phyloP scores from a whole-genome alignment of 2,329 filamentous ascomycete species.

The Fusarium sp. region DNA sequence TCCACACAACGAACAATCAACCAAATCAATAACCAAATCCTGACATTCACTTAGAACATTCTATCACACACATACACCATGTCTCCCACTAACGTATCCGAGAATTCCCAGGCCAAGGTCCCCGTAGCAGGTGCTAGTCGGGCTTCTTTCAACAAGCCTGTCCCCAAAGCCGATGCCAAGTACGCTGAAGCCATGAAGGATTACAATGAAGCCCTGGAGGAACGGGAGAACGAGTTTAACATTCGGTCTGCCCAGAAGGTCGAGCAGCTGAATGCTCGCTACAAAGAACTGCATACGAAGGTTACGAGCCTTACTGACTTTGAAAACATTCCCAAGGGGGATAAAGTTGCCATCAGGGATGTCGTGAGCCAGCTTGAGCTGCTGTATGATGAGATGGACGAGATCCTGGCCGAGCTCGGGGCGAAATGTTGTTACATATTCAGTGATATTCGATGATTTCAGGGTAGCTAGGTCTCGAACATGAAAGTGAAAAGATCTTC shows the following conservation, averaged over 20 bases:
- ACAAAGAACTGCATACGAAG: background rate
- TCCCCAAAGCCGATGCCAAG: background rate
- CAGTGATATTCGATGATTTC: no score
- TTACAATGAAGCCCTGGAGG: background rate
- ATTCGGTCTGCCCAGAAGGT: background rate
- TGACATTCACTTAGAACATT: background rate
- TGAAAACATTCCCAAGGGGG: background rate
- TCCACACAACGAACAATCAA: background rate
- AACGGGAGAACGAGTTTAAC: background rate
- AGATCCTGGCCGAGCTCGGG: background rate
- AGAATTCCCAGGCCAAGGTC: background rate
- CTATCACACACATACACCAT: background rate
- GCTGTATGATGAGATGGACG: rapidly evolving
- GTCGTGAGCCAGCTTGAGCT: background rate
- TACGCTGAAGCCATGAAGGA: background rate
- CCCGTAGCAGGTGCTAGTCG: background rate
- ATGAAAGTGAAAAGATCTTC: no score
- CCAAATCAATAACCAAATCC: background rate
- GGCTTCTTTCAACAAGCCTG: background rate
- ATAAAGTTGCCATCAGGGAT: background rate
- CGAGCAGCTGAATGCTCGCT: background rate
- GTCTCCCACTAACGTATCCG: background rate
- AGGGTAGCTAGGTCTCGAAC: background rate
- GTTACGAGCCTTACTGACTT: background rate
- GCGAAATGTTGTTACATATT: no score